Percentiles rank a stretch among this genome's conserved stretches.
These are phyloP conservation scores for Scheffersomyces lignosus DNA, from an alignment of 805 yeast species.

Conservation along the genomic window DNA sequence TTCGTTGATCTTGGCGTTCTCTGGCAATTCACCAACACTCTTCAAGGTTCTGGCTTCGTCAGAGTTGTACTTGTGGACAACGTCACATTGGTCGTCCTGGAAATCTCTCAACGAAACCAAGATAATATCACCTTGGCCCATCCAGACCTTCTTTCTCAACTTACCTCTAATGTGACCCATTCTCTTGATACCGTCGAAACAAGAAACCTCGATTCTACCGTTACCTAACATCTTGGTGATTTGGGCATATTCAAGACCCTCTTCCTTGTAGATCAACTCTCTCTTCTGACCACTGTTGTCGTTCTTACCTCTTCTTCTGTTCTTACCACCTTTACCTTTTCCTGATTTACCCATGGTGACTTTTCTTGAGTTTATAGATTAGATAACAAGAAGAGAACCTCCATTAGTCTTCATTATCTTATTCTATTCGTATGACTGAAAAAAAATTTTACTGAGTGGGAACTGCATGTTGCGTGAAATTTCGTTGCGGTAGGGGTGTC, in stretches of 20 bases:
- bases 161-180: slow-evolving; percentile 99
- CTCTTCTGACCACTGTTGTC: slow-evolving; percentile 89
- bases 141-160: slow-evolving; percentile 99
- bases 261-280: slow-evolving; percentile 88
- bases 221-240: slow-evolving; percentile 98
- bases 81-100: slow-evolving; percentile 98
- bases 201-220: slow-evolving; percentile 92
- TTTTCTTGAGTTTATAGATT: neutral
- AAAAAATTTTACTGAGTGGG: too few species aligned
- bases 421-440: too few species aligned
- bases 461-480: too few species aligned
- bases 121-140: slow-evolving; percentile 97
- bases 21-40: slow-evolving; percentile 95
- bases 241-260: slow-evolving; percentile 98
- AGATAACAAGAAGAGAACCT: too few species aligned
- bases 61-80: slow-evolving; percentile 91
- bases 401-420: too few species aligned
- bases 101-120: slow-evolving; percentile 95
- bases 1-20: slow-evolving; percentile 94
- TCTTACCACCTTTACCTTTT: slow-evolving; percentile 86
- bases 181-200: slow-evolving; percentile 93
- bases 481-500: too few species aligned
- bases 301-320: slow-evolving; percentile 98
- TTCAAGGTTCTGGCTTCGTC: slow-evolving; percentile 98
- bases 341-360: slow-evolving; percentile 67